Evolutionary conservation across 208 protist species (phyloP).

Genomic region (Acanthamoeba sp.): DNA sequence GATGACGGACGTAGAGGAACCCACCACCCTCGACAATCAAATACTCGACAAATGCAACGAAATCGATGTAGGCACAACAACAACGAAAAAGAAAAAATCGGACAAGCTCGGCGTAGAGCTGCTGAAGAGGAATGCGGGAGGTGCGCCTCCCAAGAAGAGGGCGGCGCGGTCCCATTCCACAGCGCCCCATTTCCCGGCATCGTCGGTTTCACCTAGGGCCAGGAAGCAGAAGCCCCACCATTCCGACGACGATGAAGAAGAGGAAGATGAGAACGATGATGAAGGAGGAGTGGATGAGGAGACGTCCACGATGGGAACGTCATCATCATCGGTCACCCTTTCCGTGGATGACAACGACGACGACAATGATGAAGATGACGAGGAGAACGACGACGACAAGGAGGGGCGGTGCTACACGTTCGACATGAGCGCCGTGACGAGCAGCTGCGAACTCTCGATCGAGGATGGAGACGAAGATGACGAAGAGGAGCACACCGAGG

Average conservation of each 20-base stretch:
- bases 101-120: background rate
- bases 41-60: no score
- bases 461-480: background rate
- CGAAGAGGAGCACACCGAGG: background rate
- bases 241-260: conserved; percentile 11
- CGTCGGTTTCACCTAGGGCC: background rate
- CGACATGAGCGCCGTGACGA: background rate
- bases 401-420: conserved; percentile 34
- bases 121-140: background rate
- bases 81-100: background rate
- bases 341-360: background rate
- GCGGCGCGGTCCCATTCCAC: background rate
- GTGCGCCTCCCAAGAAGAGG: background rate
- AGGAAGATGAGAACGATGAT: background rate
- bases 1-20: background rate
- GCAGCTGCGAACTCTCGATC: background rate
- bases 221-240: conserved; percentile 14
- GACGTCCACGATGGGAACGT: background rate
- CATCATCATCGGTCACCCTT: background rate
- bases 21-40: no score
- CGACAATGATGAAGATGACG: background rate
- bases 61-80: background rate
- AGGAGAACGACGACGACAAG: background rate
- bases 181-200: background rate
- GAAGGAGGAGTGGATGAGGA: background rate